Evolutionary conservation across 768 basidiomycete genomes (phyloP).

Genomic region (Kwoniella sp.): DNA sequence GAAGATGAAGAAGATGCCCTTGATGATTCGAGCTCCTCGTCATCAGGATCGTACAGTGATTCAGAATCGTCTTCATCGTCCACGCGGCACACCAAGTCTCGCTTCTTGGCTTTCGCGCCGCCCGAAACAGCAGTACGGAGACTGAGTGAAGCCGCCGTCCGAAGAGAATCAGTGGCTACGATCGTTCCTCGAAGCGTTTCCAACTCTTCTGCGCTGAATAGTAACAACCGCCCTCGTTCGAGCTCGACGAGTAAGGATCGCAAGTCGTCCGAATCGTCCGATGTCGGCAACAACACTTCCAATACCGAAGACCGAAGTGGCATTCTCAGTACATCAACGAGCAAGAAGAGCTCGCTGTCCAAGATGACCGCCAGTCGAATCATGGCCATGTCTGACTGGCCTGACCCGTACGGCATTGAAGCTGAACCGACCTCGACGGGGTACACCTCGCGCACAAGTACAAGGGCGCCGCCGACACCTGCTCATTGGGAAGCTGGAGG

Average conservation of each 20-base stretch:
- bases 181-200: constrained; percentile 10
- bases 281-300: not conserved
- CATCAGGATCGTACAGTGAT: constrained; percentile 19
- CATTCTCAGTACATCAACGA: constrained; percentile 7
- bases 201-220: not conserved
- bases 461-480: not conserved
- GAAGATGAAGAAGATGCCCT: constrained; percentile 12
- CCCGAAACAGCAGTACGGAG: constrained; percentile 1
- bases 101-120: constrained; percentile 25
- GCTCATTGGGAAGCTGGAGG: not conserved
- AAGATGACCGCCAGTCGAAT: constrained; percentile 22
- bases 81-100: not conserved
- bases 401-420: constrained; percentile 43
- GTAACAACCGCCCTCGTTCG: not conserved
- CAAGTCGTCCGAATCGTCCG: not conserved
- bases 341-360: constrained; percentile 21
- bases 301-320: not conserved
- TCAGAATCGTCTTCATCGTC: constrained; percentile 7
- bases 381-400: constrained; percentile 30
- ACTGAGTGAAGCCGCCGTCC: constrained; percentile 4
- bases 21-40: constrained; percentile 23
- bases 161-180: constrained; percentile 9
- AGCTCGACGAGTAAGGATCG: not conserved
- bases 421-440: constrained; percentile 11
- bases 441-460: constrained; percentile 2